Percentiles rank a stretch among this genome's conserved stretches.
Conservation (phyloP, 495 filamentous ascomycete genomes). For the Aspergillus nanangensis region DNA sequence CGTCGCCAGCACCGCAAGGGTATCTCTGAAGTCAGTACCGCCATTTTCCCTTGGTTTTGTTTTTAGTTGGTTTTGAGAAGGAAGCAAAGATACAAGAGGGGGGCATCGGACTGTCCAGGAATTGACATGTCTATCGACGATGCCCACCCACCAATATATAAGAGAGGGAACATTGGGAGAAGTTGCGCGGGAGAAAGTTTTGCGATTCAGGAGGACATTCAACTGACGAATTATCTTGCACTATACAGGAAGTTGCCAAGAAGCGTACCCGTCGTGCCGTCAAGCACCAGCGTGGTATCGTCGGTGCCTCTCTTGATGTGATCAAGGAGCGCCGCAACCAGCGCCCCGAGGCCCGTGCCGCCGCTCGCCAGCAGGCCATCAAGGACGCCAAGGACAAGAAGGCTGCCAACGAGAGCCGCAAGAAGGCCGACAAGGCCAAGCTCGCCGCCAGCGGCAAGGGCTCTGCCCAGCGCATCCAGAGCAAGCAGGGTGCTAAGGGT, state of each 20-base stretch:
- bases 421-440: constrained; percentile 99
- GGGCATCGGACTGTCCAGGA: neutral
- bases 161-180: neutral
- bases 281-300: constrained; percentile 98
- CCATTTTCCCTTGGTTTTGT: constrained; percentile 17
- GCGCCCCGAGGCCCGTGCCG: constrained; percentile 91
- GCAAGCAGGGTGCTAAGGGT: constrained; percentile 97
- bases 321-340: constrained; percentile 97
- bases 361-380: constrained; percentile 87
- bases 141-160: no score
- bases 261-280: constrained; percentile 97
- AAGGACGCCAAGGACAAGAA: constrained; percentile 98
- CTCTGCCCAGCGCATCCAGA: constrained; percentile 69
- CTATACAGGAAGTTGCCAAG: constrained; percentile 92
- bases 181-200: neutral
- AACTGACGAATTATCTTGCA: constrained; percentile 39
- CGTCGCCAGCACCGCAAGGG: constrained; percentile 99
- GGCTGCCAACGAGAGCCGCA: constrained; percentile 73
- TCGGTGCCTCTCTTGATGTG: constrained; percentile 96
- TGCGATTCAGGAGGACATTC: neutral
- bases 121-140: no score
- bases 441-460: constrained; percentile 70
- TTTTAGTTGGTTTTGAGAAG: constrained; percentile 18
- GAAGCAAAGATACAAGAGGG: neutral
- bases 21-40: constrained; percentile 91